phyloP scores from a whole-genome alignment of 208 protist species.

The Trypanosoma caninum region DNA sequence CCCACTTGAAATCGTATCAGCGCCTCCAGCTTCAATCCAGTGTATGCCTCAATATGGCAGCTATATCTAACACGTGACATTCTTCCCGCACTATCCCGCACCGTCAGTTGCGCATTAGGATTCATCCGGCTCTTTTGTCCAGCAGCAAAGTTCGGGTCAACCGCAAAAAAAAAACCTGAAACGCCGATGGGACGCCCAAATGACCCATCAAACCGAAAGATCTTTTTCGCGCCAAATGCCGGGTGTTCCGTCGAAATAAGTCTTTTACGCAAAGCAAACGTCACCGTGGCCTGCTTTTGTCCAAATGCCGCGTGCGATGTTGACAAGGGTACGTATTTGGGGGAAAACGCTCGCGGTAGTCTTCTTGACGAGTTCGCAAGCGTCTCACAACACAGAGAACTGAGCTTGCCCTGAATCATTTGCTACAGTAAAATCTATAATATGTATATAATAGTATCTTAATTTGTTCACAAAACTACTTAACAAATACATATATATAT shows the following conservation, averaged over 20 bases:
- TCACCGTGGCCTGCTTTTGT: constrained; percentile 49
- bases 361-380: constrained; percentile 1
- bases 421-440: too few relatives aligned
- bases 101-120: constrained; percentile 81
- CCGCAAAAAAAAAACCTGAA: constrained; percentile 77
- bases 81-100: constrained; percentile 62
- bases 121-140: constrained; percentile 64
- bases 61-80: constrained; percentile 73
- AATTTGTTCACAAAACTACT: too few relatives aligned
- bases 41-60: constrained; percentile 56
- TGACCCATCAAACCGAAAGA: constrained; percentile 41
- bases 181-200: constrained; percentile 68
- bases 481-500: too few relatives aligned
- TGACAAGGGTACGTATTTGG: constrained; percentile 40
- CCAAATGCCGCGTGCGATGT: constrained; percentile 73
- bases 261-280: constrained; percentile 5
- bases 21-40: constrained; percentile 70
- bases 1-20: constrained; percentile 77
- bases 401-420: too few relatives aligned
- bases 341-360: constrained; percentile 25
- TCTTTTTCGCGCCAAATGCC: constrained; percentile 52
- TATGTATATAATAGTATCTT: too few relatives aligned
- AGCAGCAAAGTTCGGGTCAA: constrained; percentile 68
- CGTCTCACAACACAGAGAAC: not conserved
- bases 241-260: constrained; percentile 72